Conservation (phyloP, 495 filamentous ascomycete genomes). For the Echria macrotheca region DNA sequence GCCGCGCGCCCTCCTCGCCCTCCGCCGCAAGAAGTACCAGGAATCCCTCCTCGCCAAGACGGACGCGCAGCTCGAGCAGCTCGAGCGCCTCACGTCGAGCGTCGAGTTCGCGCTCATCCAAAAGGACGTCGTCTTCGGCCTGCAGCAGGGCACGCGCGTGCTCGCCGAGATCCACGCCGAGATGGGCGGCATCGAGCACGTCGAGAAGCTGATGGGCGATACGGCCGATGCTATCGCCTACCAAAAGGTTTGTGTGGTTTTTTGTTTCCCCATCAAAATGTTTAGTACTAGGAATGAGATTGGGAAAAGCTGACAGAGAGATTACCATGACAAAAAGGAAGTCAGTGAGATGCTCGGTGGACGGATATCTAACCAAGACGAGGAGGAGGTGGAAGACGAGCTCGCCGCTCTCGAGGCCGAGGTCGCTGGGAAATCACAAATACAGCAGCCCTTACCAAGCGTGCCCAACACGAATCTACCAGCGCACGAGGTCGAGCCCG, state of each 20-base stretch:
- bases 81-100: slow-evolving; percentile 75
- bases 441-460: slow-evolving; percentile 46
- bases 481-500: slow-evolving; percentile 16
- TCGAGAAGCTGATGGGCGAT: slow-evolving; percentile 91
- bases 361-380: slow-evolving; percentile 82
- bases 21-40: slow-evolving; percentile 96
- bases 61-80: slow-evolving; percentile 79
- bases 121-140: slow-evolving; percentile 86
- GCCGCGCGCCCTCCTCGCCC: slow-evolving; percentile 74
- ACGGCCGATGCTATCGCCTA: slow-evolving; percentile 82
- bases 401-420: slow-evolving; percentile 73
- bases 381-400: slow-evolving; percentile 97
- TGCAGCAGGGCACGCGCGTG: slow-evolving; percentile 87
- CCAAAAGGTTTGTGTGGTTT: slow-evolving; percentile 58
- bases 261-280: neutral
- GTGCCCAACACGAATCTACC: slow-evolving; percentile 49
- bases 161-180: slow-evolving; percentile 86
- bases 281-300: too few relatives aligned
- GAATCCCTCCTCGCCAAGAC: slow-evolving; percentile 85
- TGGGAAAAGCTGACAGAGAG: neutral
- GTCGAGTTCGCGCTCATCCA: slow-evolving; percentile 94
- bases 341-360: slow-evolving; percentile 86
- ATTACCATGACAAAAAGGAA: slow-evolving; percentile 49
- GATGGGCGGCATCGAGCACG: slow-evolving; percentile 90
- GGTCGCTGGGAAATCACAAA: slow-evolving; percentile 24